Evolutionary conservation across 2,329 filamentous ascomycete genomes (phyloP), one percentile per base, ranked within the genome.

Genomic region (Fonsecaea monophora): DNA sequence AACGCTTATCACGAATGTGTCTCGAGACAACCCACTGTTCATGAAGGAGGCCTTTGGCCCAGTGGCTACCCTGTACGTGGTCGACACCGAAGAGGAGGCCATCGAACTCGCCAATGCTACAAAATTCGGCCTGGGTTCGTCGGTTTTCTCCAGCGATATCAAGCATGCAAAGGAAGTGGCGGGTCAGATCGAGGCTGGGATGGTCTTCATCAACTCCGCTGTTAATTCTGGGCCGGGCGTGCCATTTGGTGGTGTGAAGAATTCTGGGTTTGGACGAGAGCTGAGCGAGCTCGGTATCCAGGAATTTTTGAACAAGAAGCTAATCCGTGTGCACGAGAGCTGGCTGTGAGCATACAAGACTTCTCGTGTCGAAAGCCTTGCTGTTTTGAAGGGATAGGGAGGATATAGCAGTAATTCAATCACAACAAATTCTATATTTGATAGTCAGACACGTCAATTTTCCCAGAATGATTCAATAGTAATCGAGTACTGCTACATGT

Each of bases 1-100:
- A 13, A 93, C 91, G 5, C 85, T 97, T 25, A 83, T 97, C 65
- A 90, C 86, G 10, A 86, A 89, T 71, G 91, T 94, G 68, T 87
- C 93, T 30, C 13, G 96, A 80, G 83, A 82, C 68, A 96, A 96
- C 93, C 81, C 82, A 4, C 89, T 96, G 68, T 96, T 97, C 91
- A 92, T 84, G 21, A 92, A 96, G 72, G 94, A 97, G 82, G 97
- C 93, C 0, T 97, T 97, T 75, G 94, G 94, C 0, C 94, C 94
- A 0, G 87, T 97, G 12, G 72, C 70, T 18, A 61, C 42, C 48
- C 71, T 98, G 82, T 97, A 92, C 83, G 92, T 83, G 69, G 82
- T 78, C 50, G 57, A 74, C 8, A 72, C 67, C 3, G 76, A 78
- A 60, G 72, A 73, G n/a, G 76, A 76, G 10, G 76, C 73, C 5